Percentiles rank a stretch among this genome's conserved stretches.
Conservation (phyloP, 2,329 filamentous ascomycete species). For the Trichophyton mentagrophytes region DNA sequence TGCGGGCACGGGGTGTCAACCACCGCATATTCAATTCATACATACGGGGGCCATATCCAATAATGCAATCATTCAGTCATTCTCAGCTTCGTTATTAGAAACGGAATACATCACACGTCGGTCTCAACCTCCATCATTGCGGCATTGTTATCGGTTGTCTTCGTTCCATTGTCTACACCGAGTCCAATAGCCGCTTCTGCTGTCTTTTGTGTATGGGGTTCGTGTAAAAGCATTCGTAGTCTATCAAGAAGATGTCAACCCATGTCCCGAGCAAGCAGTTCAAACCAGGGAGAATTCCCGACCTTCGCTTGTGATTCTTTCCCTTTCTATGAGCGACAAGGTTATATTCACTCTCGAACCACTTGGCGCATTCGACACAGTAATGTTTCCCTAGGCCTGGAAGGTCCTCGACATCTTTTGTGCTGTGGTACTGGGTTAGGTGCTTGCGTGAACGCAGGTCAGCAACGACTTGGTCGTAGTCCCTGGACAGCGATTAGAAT, state of each 20-base stretch:
- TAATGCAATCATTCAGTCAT: background rate
- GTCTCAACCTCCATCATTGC: constrained; percentile 29
- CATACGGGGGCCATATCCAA: background rate
- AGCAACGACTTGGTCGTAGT: constrained; percentile 81
- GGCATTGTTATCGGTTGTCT: constrained; percentile 15
- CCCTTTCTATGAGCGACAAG: constrained; percentile 64
- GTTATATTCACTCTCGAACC: constrained; percentile 77
- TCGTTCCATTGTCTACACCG: constrained; percentile 49
- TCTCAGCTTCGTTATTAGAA: background rate
- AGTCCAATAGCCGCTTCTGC: constrained; percentile 70
- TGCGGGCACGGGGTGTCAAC: background rate
- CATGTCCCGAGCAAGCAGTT: constrained; percentile 8
- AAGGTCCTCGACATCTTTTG: constrained; percentile 72
- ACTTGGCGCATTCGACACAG: constrained; percentile 88
- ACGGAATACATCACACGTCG: background rate
- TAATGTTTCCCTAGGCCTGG: constrained; percentile 77
- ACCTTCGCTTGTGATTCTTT: constrained; percentile 91
- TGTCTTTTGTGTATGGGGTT: constrained; percentile 73
- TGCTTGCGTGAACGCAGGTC: constrained; percentile 71
- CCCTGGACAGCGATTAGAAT: constrained; percentile 48
- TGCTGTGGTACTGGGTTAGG: constrained; percentile 62
- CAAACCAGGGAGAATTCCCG: constrained; percentile 13
- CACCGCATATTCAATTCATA: background rate
- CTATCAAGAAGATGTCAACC: constrained; percentile 33
- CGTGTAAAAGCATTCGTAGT: constrained; percentile 67